Conservation (phyloP, 495 filamentous ascomycete genomes). For the Podospora pseudoanserina region DNA sequence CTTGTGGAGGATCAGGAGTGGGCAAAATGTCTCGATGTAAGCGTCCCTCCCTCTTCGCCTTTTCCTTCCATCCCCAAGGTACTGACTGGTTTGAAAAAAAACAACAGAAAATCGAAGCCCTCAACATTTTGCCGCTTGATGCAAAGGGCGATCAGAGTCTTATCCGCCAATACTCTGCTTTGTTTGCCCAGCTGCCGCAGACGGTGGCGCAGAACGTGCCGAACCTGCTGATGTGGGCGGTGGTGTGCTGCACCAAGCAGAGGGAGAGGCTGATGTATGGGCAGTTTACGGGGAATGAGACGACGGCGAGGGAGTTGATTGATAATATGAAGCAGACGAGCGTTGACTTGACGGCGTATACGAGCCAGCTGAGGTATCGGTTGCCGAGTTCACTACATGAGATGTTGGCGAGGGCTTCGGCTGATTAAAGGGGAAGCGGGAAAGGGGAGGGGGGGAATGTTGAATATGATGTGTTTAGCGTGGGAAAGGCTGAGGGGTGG, state of each 20-base stretch:
- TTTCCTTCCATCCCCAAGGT: constrained; percentile 2
- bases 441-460: background rate
- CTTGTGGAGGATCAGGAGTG: constrained; percentile 67
- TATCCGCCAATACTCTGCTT: constrained; percentile 71
- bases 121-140: constrained; percentile 75
- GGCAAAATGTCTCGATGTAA: constrained; percentile 77
- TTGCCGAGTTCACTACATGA: constrained; percentile 71
- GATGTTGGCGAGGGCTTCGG: constrained; percentile 69
- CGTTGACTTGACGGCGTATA: constrained; percentile 89
- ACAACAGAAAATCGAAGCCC: constrained; percentile 61
- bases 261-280: constrained; percentile 61
- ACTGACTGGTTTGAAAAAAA: too few species aligned
- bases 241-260: constrained; percentile 74
- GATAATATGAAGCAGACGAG: constrained; percentile 69
- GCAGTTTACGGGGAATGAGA: constrained; percentile 69
- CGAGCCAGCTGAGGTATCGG: constrained; percentile 87
- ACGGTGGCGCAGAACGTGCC: constrained; percentile 82
- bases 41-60: constrained; percentile 34
- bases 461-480: background rate
- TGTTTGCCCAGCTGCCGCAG: constrained; percentile 69
- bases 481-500: background rate
- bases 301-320: constrained; percentile 59
- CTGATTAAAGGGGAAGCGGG: constrained; percentile 45
- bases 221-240: constrained; percentile 87
- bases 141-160: constrained; percentile 63